phyloP scores from a whole-genome alignment of 2,329 filamentous ascomycete species.

The Microdochium nivale region DNA sequence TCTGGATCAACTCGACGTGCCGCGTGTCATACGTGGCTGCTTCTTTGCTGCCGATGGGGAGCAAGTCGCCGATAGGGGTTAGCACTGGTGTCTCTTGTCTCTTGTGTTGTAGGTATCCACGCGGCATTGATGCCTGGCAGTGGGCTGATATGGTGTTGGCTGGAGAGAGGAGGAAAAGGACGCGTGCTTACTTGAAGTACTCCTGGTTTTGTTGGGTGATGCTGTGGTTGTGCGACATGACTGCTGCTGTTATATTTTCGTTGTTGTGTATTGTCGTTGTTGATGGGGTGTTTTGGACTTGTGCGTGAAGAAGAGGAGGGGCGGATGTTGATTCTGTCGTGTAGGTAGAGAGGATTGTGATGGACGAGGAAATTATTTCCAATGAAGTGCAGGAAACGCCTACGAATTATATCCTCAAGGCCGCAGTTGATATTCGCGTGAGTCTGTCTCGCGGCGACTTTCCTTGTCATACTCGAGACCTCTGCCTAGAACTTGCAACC shows the following conservation, averaged over 20 bases:
- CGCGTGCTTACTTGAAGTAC: conserved; percentile 37
- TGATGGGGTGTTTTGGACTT: neutral
- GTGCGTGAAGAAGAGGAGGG: neutral
- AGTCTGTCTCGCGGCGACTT: neutral
- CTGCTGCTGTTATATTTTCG: neutral
- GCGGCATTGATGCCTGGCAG: neutral
- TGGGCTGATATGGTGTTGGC: no score
- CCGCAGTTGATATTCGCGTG: neutral
- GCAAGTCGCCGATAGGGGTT: conserved; percentile 3
- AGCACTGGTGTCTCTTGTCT: no score
- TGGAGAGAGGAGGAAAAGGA: conserved; percentile 1
- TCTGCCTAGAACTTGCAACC: no score
- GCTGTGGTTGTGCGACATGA: conserved; percentile 7
- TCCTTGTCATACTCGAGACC: neutral
- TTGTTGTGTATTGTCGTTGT: neutral
- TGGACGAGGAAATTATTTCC: no score
- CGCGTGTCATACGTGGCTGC: conserved; percentile 48
- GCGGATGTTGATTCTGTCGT: neutral
- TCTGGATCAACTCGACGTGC: conserved; percentile 42
- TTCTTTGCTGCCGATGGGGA: conserved; percentile 29
- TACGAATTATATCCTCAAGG: no score
- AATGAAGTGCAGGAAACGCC: no score
- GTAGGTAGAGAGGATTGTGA: no score
- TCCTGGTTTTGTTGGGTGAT: conserved; percentile 30
- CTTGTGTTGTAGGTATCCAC: no score